Evolutionary conservation across 768 basidiomycete genomes (phyloP).

Genomic region (Phanerochaete sordida): DNA sequence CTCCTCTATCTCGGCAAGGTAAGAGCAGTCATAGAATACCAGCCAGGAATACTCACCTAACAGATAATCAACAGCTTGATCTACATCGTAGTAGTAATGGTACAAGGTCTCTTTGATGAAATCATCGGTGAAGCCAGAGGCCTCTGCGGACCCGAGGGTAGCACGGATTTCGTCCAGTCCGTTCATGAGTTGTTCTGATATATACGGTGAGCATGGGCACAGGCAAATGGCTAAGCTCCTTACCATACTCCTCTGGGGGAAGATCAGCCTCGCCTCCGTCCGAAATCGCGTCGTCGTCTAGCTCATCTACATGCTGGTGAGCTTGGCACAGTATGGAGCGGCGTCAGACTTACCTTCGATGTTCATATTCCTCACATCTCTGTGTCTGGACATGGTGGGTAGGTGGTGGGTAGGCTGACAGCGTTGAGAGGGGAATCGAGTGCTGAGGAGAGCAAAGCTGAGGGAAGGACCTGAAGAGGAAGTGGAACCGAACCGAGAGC

Average conservation of each 20-base stretch:
- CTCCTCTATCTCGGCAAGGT: conserved; percentile 47
- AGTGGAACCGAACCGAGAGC: not conserved
- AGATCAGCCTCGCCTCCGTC: conserved; percentile 79
- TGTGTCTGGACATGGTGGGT: conserved; percentile 82
- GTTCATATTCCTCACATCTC: conserved; percentile 83
- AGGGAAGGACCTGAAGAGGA: too few relatives aligned
- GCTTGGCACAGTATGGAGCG: not conserved
- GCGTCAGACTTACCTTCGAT: conserved; percentile 52
- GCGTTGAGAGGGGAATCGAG: not conserved
- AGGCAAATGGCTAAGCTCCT: conserved; percentile 28
- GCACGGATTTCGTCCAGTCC: conserved; percentile 66
- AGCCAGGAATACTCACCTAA: conserved; percentile 48
- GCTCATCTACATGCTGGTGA: conserved; percentile 55
- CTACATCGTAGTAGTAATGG: conserved; percentile 84
- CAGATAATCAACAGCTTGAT: conserved; percentile 71
- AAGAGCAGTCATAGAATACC: not conserved
- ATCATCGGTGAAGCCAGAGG: conserved; percentile 67
- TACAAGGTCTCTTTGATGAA: conserved; percentile 80
- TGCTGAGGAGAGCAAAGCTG: not conserved
- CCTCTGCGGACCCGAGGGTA: conserved; percentile 61
- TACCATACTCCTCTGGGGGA: conserved; percentile 82
- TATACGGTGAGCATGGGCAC: not conserved
- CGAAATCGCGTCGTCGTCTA: conserved; percentile 77
- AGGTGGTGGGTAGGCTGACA: not conserved
- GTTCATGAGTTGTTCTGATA: conserved; percentile 60